Conservation (phyloP, 305 asterid genomes). For the Fraxinus xanthoxyloides region DNA sequence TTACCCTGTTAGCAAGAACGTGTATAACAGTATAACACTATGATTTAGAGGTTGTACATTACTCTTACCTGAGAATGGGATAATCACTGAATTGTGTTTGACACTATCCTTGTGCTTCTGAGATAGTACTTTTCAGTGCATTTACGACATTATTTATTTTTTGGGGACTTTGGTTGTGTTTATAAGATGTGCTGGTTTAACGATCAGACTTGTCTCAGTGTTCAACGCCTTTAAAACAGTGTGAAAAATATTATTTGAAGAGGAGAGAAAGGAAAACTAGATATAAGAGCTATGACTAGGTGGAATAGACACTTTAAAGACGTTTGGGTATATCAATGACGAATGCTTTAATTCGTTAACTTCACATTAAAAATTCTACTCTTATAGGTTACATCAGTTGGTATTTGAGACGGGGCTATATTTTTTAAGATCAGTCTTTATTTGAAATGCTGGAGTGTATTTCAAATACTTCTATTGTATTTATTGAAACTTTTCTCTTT, state of each 20-base stretch:
- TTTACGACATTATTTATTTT: neutral
- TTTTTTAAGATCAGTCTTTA: neutral
- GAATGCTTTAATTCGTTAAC: neutral
- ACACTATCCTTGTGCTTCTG: neutral
- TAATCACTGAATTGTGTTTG: neutral
- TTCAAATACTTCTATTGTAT: neutral
- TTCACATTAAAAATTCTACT: neutral
- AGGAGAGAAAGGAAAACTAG: neutral
- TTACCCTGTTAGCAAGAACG: neutral
- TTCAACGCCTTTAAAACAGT: neutral
- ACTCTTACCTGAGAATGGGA: neutral
- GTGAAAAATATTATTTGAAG: neutral
- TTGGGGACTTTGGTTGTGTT: neutral
- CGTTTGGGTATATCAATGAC: neutral
- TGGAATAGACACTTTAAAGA: neutral
- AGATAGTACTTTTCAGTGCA: neutral
- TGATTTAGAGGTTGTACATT: neutral
- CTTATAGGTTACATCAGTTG: neutral
- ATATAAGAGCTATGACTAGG: neutral
- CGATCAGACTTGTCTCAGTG: neutral
- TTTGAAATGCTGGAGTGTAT: neutral
- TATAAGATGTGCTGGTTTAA: neutral
- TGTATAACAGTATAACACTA: neutral
- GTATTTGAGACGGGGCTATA: neutral
- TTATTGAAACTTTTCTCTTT: slow-evolving; percentile 1